Conservation (phyloP, 2,329 filamentous ascomycete species). For the Diatrype stigma region DNA sequence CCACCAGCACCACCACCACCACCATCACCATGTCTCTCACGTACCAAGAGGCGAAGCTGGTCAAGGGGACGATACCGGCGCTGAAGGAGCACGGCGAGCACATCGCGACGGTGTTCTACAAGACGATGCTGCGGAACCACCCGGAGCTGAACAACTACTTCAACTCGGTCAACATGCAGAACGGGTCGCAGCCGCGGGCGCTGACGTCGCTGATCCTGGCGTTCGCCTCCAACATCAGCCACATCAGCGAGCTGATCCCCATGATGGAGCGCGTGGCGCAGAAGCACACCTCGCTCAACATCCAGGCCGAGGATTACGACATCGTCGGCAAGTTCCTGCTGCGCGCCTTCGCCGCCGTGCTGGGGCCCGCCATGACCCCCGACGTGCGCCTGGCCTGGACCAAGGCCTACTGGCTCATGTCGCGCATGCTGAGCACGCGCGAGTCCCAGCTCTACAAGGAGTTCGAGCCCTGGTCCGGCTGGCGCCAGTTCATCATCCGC, state of each 20-base stretch:
- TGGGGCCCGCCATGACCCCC: constrained; percentile 62
- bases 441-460: constrained; percentile 61
- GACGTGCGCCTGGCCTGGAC: constrained; percentile 65
- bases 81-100: constrained; percentile 62
- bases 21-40: constrained; percentile 32
- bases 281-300: constrained; percentile 69
- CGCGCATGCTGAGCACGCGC: constrained; percentile 65
- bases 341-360: constrained; percentile 60
- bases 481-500: constrained; percentile 63
- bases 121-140: constrained; percentile 60
- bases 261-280: constrained; percentile 59
- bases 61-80: constrained; percentile 67
- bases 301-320: constrained; percentile 64
- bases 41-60: constrained; percentile 55
- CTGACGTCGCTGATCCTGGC: constrained; percentile 62
- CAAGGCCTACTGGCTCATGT: constrained; percentile 69
- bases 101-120: constrained; percentile 71
- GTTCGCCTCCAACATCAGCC: constrained; percentile 68
- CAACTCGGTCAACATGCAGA: constrained; percentile 63
- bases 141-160: constrained; percentile 67
- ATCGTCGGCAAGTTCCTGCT: constrained; percentile 68
- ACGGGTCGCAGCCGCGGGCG: constrained; percentile 57
- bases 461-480: constrained; percentile 60
- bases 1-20: neutral
- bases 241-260: constrained; percentile 50